Evolutionary conservation across 441 rosid species (phyloP), one percentile per base, ranked within the genome.

Genomic region (Populus tomentosa): DNA sequence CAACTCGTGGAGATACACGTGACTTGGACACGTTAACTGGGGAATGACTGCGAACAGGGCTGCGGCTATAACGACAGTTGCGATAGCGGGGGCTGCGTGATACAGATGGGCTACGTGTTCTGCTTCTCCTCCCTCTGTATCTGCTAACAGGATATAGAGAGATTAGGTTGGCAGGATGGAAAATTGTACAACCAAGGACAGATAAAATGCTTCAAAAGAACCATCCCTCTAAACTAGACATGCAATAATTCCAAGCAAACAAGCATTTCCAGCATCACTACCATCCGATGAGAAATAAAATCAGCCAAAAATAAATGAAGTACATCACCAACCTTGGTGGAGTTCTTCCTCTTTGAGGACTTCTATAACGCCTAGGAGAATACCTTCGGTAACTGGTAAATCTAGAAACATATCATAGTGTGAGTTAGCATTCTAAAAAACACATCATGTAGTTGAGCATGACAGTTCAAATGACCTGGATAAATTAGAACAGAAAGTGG

Each of bases 311-410:
- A 62, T 28, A 72, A 30, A 30, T 40, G 16, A 4, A 50, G 38
- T n/a, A 75, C 9, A 80, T 63, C 42, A 71, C 77, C 38, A n/a
- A 96, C 99, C 99, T 94, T 30, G 87, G 94, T 74, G 98, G 94
- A 77, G 94, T 90, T 87, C 98, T 90, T 87, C 90, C 93, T 82
- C 97, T 88, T 63, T 86, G 87, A 24, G 97, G 97, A 75, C 96
- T 91, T 81, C 96, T 86, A 71, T 73, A 90, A 24, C 94, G 97
- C 90, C 97, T 88, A 9, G 99, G 98, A 7, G 99, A 96, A 82
- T 82, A 90, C 86, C 99, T 89, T 80, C 94, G 85, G 86, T 86
- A 89, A 79, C 85, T 85, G 71, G 91, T 75, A 79, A 80, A 96
- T 78, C 99, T 94, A 75, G 42, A 69, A 65, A 46, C 32, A 53